These are phyloP conservation scores for Rhododendron henanense DNA, from an alignment of 148 eudicot genomes.

Conservation along the genomic window DNA sequence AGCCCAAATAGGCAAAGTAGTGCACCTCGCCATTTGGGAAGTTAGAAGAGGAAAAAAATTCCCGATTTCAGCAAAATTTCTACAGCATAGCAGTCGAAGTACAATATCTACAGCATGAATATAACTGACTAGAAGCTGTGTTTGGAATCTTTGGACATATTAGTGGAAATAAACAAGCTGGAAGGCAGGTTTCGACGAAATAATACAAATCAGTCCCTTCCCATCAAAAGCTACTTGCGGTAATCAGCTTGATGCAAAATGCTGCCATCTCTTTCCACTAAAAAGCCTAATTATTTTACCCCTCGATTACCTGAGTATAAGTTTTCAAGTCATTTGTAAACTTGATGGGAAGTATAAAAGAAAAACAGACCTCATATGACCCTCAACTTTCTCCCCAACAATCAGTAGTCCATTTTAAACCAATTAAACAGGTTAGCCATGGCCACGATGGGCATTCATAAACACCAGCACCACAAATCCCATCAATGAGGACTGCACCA, in stretches of 20 bases:
- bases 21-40: neutral
- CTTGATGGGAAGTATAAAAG: neutral
- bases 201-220: neutral
- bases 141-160: neutral
- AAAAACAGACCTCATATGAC: neutral
- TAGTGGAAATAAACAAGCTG: neutral
- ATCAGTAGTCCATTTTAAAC: neutral
- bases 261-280: neutral
- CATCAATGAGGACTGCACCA: neutral
- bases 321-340: neutral
- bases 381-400: neutral
- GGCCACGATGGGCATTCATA: neutral
- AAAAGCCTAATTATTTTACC: neutral
- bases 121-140: neutral
- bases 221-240: neutral
- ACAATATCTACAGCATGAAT: neutral
- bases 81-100: neutral
- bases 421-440: neutral
- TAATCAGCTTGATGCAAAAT: neutral
- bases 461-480: neutral
- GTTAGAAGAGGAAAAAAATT: neutral
- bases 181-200: neutral
- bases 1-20: neutral
- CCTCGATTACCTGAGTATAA: neutral
- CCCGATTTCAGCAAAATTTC: neutral